Evolutionary conservation across 768 basidiomycete species (phyloP), one percentile per base, ranked within the genome.

Genomic region (Termitomyces sp.): DNA sequence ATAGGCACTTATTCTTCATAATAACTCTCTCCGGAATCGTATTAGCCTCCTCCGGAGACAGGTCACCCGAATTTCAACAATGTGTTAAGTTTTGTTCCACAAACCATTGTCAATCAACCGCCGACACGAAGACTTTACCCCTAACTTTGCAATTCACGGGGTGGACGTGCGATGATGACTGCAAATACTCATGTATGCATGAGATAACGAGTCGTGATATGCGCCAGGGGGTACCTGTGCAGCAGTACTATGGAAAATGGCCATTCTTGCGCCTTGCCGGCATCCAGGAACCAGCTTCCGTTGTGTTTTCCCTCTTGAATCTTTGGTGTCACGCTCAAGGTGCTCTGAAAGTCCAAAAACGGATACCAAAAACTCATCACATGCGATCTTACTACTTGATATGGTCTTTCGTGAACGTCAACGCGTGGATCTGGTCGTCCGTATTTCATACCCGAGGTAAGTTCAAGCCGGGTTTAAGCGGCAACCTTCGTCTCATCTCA

Each of bases 201-300:
- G 71, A 76, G 48, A 76, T 91, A 38, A 93, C 91, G 5, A 79
- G 83, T 59, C 65, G 71, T 8, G 82, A 83, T 35, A 61, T 80
- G n/a, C 51, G 61, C 33, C 62, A 57, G 5, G 80, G 81, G 0
- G 62, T 64, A 41, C 62, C 56, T 2, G 71, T 90, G 1, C 81
- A 89, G 44, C 94, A 97, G 63, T 95, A 90, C 69, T 83, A 93
- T 64, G 97, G 96, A 15, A 98, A 98, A 75, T 98, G 96, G 96
- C 92, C 95, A 0, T 98, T 99, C 69, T 89, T 86, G 82, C 80
- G 95, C 31, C 74, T 89, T 21, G 73, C 76, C n/a, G 92, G 94
- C 31, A 87, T 93, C 70, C 96, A 98, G 66, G 96, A 99, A 71
- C 95, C 96, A 6, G 88, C 94, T 8, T 91, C 91, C 2, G 94